phyloP scores from a whole-genome alignment of 164 flowering plant genomes.

The Houttuynia cordata region DNA sequence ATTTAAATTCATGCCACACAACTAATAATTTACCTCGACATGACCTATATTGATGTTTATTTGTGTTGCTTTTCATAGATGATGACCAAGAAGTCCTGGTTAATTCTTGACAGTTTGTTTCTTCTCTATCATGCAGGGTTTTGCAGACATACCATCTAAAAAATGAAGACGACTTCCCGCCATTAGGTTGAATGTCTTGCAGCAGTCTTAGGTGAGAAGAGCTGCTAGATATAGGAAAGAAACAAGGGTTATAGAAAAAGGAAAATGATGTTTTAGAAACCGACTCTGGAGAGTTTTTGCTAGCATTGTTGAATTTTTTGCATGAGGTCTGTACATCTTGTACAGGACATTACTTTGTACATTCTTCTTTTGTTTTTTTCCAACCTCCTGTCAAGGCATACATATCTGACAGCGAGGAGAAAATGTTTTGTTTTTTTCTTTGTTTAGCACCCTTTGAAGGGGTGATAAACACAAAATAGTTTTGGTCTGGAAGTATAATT shows the following conservation, averaged over 20 bases:
- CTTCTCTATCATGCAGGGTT: conserved; percentile 29
- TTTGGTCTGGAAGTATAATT: too few relatives aligned
- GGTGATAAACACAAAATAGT: background rate
- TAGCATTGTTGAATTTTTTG: background rate
- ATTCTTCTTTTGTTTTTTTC: background rate
- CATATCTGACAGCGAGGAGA: background rate
- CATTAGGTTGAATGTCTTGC: conserved; percentile 14
- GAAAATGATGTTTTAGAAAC: conserved; percentile 8
- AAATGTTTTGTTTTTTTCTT: background rate
- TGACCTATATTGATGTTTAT: too few relatives aligned
- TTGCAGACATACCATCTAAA: conserved; percentile 36
- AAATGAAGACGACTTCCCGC: conserved; percentile 56
- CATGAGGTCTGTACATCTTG: background rate
- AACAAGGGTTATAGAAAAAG: background rate
- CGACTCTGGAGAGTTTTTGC: conserved; percentile 8
- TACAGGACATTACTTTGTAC: background rate
- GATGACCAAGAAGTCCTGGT: background rate
- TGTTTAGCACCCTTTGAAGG: background rate
- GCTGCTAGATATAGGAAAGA: conserved; percentile 1
- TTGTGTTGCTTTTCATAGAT: too few relatives aligned
- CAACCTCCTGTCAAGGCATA: background rate
- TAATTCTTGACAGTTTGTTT: too few relatives aligned
- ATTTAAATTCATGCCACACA: background rate
- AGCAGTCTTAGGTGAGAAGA: background rate
- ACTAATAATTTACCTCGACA: too few relatives aligned